These are phyloP conservation scores for Centella asiatica DNA, from an alignment of 129 eudicot genomes.

Conservation along the genomic window DNA sequence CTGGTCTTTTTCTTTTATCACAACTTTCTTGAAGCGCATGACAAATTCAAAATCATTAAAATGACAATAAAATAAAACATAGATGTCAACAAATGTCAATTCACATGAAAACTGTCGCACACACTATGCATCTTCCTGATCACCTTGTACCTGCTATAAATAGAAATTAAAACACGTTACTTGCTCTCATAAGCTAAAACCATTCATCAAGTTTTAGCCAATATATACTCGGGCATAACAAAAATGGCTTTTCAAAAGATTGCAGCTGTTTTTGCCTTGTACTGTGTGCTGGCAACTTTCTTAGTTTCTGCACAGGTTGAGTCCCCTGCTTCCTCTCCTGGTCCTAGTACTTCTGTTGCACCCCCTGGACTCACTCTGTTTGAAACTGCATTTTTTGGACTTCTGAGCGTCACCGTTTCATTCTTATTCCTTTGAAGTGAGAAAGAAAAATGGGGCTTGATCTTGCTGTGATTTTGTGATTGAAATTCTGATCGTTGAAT, in stretches of 20 bases:
- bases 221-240: background rate
- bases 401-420: background rate
- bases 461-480: too few species aligned
- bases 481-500: too few species aligned
- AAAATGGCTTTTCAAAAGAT: background rate
- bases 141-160: constrained; percentile 1
- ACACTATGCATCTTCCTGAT: too few species aligned
- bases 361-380: background rate
- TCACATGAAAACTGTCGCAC: too few species aligned
- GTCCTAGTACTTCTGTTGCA: background rate
- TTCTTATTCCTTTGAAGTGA: background rate
- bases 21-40: background rate
- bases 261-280: constrained; percentile 1
- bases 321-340: constrained; percentile 6
- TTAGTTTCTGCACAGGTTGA: constrained; percentile 7
- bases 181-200: background rate
- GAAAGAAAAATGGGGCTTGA: too few species aligned
- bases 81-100: background rate
- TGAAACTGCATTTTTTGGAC: background rate
- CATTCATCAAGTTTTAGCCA: background rate
- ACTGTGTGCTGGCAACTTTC: background rate
- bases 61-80: constrained; percentile 8
- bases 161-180: background rate
- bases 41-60: constrained; percentile 1
- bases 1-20: background rate